Evolutionary conservation across 768 basidiomycete genomes (phyloP), one percentile per base, ranked within the genome.

Genomic region (Pisolithus marmoratus): DNA sequence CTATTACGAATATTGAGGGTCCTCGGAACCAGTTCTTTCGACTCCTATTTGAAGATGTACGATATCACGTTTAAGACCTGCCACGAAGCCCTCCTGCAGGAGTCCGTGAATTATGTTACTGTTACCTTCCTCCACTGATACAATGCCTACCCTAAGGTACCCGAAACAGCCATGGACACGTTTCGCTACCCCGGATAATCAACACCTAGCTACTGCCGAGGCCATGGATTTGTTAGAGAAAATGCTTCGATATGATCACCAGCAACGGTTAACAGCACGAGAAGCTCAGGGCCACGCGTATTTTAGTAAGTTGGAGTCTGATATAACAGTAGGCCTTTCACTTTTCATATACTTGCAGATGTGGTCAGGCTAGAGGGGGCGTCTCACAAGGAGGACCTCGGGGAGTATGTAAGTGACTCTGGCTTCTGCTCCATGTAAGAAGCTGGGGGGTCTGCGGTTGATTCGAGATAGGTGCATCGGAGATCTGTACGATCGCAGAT

Each of bases 261-360:
- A 78, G 60, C 81, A 84, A 61, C 72, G 85, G 56, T 70, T 83
- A 36, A 85, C 85, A 15, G 84, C 85, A 40, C 72, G 73, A 56
- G 85, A 87, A 67, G 81, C 82, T 34, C 81, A 83, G 69, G 72
- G 72, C 48, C 84, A 86, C 66, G 72, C 80, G 49, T 86, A 81
- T 70, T 87, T 86, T 64, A 81, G 79, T 80, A 53, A 23, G 66
- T 48, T 43, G n/a, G 43, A 63, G 63, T 57, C 55, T 51, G 59
- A 55, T 55, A 34, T 12, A 14, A 34, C 57, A 51, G 52, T 49
- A 53, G 52, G 41, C 56, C 36, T 51, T 47, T 27, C 23, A 29
- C 47, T 42, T 55, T 58, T 50, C 60, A 57, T 61, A 54, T 60
- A 57, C 58, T 48, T 44, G 53, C 51, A 78, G 77, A 76, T 63